Conservation (phyloP, 2,329 filamentous ascomycete genomes). For the Epicoccum sorghinum region DNA sequence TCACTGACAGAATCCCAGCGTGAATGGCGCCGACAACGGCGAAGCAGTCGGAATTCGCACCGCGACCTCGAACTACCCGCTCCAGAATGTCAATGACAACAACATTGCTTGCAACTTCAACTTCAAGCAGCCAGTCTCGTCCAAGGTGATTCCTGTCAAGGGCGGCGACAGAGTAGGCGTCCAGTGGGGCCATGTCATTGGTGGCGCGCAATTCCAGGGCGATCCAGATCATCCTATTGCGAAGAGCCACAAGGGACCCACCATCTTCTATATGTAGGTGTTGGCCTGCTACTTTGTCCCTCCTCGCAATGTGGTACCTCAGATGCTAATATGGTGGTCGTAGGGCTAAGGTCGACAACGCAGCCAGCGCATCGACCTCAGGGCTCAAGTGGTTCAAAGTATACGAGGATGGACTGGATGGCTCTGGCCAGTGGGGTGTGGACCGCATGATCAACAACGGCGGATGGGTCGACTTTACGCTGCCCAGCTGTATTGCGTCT, state of each 20-base stretch:
- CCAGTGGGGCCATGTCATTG: constrained; percentile 61
- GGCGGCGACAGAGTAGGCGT: constrained; percentile 60
- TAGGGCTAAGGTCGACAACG: constrained; percentile 50
- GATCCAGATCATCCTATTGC: constrained; percentile 57
- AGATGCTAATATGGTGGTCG: background rate
- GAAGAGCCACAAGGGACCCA: constrained; percentile 54
- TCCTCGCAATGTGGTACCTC: too few species aligned
- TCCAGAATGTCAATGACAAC: constrained; percentile 55
- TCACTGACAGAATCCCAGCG: constrained; percentile 14
- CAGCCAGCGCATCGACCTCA: constrained; percentile 45
- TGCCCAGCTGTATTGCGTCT: constrained; percentile 44
- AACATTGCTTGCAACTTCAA: constrained; percentile 57
- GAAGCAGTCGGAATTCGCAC: constrained; percentile 58
- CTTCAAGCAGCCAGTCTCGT: constrained; percentile 39
- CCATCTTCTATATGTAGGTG: constrained; percentile 46
- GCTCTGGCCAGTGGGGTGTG: constrained; percentile 55
- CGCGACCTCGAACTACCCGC: constrained; percentile 57
- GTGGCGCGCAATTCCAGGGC: constrained; percentile 57
- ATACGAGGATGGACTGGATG: constrained; percentile 48
- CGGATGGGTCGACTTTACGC: constrained; percentile 54
- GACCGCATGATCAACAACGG: constrained; percentile 56
- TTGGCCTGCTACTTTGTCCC: background rate
- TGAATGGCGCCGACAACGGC: constrained; percentile 53
- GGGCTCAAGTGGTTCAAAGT: constrained; percentile 53
- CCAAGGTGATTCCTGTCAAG: constrained; percentile 56